Base-by-base conservation (phyloP, 2,329 filamentous ascomycete species). In the Diaporthe citrichinensis region DNA sequence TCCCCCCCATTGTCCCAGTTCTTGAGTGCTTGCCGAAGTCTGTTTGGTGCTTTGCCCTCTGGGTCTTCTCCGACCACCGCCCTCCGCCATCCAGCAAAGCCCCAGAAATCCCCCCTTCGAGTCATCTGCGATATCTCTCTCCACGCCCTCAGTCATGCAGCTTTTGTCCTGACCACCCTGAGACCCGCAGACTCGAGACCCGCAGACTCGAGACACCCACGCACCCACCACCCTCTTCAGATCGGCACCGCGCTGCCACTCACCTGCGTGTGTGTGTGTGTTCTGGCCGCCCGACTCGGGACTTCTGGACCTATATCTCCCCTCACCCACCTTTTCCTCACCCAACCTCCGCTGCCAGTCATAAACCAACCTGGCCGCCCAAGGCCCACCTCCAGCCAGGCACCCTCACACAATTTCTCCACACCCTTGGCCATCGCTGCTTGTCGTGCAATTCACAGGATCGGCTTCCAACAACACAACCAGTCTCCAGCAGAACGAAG, bases 161-260 rank as follows among this genome's bases (percentile, higher is more conserved):
- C 46, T 49, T 62, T 62, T 41, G 71, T 62, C 71, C 71, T 73
- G 71, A 62, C 71, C 71, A 73, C 71, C 71, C 31, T 55, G n/a
- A 62, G 72, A 72, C 62, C 69, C 69, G 75, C 73, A 75, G 59
- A 62, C 49, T 69, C 75, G 73, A 77, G 69, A 75, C 75, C 69
- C 69, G 75, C 73, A 75, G 59, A 62, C 49, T 69, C 75, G 73
- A 77, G 69, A 75, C 75, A 72, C 39, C 57, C 34, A 39, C 57
- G 57, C 57, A 59, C 57, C 57, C 57, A 58, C 62, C 46, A 68
- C 46, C 69, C 39, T 69, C 69, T 71, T 61, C 61, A 75, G 67
- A 53, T 72, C 67, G 49, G 61, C 55, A 62, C 36, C 17, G n/a
- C 61, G 62, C 23, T 39, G 62, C 46, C n/a, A 53, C 49, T 49